A percentile compares a stretch with the other conserved stretches of the same genome.
Evolutionary conservation across 2,329 filamentous ascomycete species (phyloP).

Genomic region (Volutella citrinella): DNA sequence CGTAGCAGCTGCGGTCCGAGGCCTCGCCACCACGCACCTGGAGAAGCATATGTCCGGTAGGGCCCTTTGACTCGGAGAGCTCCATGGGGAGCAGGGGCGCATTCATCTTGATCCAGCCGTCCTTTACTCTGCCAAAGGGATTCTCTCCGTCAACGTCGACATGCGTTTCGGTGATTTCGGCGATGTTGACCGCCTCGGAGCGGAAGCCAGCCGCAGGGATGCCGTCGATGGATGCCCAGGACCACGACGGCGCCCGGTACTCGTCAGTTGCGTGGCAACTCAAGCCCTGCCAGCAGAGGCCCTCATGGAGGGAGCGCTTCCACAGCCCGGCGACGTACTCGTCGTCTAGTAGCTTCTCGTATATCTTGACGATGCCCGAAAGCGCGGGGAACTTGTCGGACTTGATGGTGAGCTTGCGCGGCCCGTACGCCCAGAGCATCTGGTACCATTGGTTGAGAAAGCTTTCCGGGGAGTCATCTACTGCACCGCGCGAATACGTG

Average conservation of each 20-base stretch:
- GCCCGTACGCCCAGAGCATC: slow-evolving; percentile 1
- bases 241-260: slow-evolving; percentile 17
- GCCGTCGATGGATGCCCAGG: slow-evolving; percentile 10
- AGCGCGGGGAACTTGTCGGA: slow-evolving; percentile 11
- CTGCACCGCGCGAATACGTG: no score
- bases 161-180: neutral
- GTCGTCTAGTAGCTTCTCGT: slow-evolving; percentile 4
- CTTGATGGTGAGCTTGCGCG: slow-evolving; percentile 4
- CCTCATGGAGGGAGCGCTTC: slow-evolving; percentile 4
- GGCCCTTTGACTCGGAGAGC: neutral
- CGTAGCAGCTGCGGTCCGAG: neutral
- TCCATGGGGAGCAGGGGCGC: slow-evolving; percentile 2
- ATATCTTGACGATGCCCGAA: slow-evolving; percentile 8
- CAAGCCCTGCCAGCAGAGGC: slow-evolving; percentile 5
- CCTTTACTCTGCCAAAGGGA: slow-evolving; percentile 6
- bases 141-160: slow-evolving; percentile 4
- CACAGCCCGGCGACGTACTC: slow-evolving; percentile 11
- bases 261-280: slow-evolving; percentile 1
- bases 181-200: neutral
- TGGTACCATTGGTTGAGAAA: neutral
- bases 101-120: slow-evolving; percentile 2
- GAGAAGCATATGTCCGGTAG: slow-evolving; percentile 3
- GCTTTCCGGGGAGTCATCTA: neutral
- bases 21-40: neutral
- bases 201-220: neutral